Evolutionary conservation across 495 filamentous ascomycete species (phyloP), one percentile per base, ranked within the genome.

Genomic region (Podospora australis): DNA sequence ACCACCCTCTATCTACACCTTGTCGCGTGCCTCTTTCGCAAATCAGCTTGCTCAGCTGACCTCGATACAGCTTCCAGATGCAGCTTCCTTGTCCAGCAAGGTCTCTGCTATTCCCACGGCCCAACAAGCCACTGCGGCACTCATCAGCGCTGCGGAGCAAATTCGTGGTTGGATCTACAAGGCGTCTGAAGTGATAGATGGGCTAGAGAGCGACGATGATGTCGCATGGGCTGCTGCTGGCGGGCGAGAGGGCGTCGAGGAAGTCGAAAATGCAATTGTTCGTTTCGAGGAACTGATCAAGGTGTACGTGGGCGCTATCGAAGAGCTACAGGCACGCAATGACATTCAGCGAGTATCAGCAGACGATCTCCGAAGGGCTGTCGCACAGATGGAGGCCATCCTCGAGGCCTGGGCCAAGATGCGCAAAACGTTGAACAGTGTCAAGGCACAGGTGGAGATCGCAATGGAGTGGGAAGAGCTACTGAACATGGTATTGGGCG

Each of bases 391-490:
- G 84, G 90, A 96, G 52, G 69, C 68, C 13, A 94, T 94, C 32
- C 63, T 94, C 47, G 71, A 73, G n/a, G 86, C 87, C 54, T 98
- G 92, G 92, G 70, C 78, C 3, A 80, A 84, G 52, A 86, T 96
- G 48, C 83, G 86, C 56, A 72, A 60, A 13, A 83, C 84, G 14
- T 66, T 98, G 30, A 82, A 80, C 53, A 80, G 69, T 25, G 82
- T 95, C 40, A 95, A 96, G 59, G 78, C 79, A 30, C 90, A 96
- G 53, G 91, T 97, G 5, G 92, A 96, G 65, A 75, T 95, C 41
- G 92, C 92, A 6, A 90, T 96, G 88, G 92, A 98, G 56, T 98
- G 91, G 91, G 90, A 95, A 63, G 92, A 97, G 69, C 73, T 98
- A 17, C 96, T 91, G 90, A 87, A 86, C 54, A 87, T 76, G 59